Conservation (phyloP, 257 asterid genomes). For the Jasminum sambac region DNA sequence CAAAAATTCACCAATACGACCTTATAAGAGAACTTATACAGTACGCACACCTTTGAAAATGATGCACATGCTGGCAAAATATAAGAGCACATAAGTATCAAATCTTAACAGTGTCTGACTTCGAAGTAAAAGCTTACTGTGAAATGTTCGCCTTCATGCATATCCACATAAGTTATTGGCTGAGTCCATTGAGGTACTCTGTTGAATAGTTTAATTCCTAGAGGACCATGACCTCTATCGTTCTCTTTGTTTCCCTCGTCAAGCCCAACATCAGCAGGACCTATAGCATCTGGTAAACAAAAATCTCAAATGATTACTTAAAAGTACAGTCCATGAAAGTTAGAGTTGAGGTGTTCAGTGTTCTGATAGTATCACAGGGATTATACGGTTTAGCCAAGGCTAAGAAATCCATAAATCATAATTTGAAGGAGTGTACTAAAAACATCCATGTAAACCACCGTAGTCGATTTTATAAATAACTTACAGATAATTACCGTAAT, state of each 20-base stretch:
- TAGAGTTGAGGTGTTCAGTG: too few species aligned
- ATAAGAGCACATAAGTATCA: neutral
- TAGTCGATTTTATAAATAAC: neutral
- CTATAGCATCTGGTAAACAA: constrained; percentile 56
- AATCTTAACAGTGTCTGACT: constrained; percentile 15
- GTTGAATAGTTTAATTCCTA: constrained; percentile 60
- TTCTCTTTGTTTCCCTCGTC: constrained; percentile 62
- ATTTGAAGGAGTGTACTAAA: constrained; percentile 2
- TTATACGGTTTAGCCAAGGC: neutral
- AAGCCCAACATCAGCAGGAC: constrained; percentile 87
- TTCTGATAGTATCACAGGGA: constrained; percentile 7
- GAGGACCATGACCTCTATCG: constrained; percentile 87
- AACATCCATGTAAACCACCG: constrained; percentile 2
- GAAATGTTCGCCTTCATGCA: constrained; percentile 71
- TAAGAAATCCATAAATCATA: constrained; percentile 10
- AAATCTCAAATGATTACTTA: constrained; percentile 1
- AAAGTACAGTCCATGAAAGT: constrained; percentile 2
- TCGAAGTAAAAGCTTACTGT: constrained; percentile 49
- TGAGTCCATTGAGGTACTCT: constrained; percentile 89
- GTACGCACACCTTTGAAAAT: constrained; percentile 9
- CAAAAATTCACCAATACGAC: neutral
- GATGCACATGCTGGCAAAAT: constrained; percentile 9
- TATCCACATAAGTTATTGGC: constrained; percentile 80
- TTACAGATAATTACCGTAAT: neutral
- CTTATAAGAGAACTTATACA: constrained; percentile 1